These are phyloP conservation scores for Protomyces inundatus DNA, from an alignment of 1,139 yeast genomes.

Conservation along the genomic window DNA sequence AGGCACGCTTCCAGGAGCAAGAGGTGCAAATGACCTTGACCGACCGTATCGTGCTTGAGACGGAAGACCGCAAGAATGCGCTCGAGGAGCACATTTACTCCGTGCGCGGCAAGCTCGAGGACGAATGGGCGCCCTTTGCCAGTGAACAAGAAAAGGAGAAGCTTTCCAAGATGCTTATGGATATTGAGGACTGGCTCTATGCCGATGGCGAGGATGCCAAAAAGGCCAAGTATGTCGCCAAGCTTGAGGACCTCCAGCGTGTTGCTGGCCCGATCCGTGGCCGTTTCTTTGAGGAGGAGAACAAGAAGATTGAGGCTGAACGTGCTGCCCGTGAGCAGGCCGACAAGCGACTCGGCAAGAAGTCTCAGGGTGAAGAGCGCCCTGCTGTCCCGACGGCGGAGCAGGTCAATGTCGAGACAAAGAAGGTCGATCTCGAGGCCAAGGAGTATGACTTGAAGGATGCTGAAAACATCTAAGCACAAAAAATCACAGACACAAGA, in stretches of 20 bases:
- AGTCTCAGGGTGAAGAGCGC: conserved; percentile 8
- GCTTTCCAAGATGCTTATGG: conserved; percentile 64
- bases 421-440: conserved; percentile 24
- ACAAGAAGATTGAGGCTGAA: conserved; percentile 76
- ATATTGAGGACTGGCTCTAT: conserved; percentile 97
- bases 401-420: conserved; percentile 21
- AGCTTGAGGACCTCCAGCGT: conserved; percentile 93
- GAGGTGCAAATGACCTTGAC: conserved; percentile 80
- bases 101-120: conserved; percentile 94
- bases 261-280: conserved; percentile 93
- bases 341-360: conserved; percentile 20
- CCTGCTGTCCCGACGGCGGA: conserved; percentile 24
- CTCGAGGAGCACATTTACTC: conserved; percentile 97
- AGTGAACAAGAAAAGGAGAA: conserved; percentile 81
- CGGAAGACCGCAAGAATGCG: conserved; percentile 98
- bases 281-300: conserved; percentile 91
- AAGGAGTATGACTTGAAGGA: conserved; percentile 24
- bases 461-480: conserved; percentile 1
- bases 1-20: conserved; percentile 64
- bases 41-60: conserved; percentile 96
- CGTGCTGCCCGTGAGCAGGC: conserved; percentile 21
- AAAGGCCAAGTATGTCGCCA: conserved; percentile 96
- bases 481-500: not conserved
- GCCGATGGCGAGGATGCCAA: conserved; percentile 95
- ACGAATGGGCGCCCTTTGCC: conserved; percentile 82